Conservation (phyloP, 345 rosid genomes). For the Trapa incisa region DNA sequence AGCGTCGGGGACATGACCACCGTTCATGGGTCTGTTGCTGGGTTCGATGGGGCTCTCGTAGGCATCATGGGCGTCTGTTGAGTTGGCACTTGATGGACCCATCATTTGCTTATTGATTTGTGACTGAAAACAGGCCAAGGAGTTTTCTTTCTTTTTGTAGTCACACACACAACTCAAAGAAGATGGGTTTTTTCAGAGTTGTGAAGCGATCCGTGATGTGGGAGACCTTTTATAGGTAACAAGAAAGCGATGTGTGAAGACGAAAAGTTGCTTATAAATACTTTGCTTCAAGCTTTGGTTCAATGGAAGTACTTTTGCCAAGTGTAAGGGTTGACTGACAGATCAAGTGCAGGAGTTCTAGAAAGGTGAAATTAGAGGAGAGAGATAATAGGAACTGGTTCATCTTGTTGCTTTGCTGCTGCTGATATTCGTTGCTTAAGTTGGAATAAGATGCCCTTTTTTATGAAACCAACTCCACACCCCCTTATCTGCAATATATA, state of each 20-base stretch:
- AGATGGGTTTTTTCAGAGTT: not conserved
- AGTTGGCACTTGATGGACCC: not conserved
- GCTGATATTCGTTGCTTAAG: too few relatives aligned
- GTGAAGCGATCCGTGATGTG: slow-evolving; percentile 7
- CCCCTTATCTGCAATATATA: too few relatives aligned
- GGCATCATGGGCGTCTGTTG: not conserved
- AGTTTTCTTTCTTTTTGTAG: not conserved
- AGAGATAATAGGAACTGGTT: too few relatives aligned
- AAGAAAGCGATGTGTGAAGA: not conserved
- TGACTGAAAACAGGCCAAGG: not conserved
- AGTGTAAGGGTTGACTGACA: not conserved
- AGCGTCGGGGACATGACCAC: slow-evolving; percentile 9
- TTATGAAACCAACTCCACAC: too few relatives aligned
- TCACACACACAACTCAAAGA: slow-evolving; percentile 1
- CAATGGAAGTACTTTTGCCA: not conserved
- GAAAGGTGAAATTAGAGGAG: too few relatives aligned
- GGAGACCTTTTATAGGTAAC: slow-evolving; percentile 10
- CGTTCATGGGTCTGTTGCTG: not conserved
- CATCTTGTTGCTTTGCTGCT: too few relatives aligned
- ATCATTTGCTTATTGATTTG: not conserved
- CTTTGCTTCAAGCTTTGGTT: slow-evolving; percentile 9
- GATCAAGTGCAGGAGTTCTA: too few relatives aligned
- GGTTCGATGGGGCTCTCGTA: not conserved
- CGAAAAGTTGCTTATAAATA: not conserved
- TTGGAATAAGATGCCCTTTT: too few relatives aligned